Base-by-base conservation (phyloP, 1,284 basidiomycete species). In the Wolfiporia cocos region DNA sequence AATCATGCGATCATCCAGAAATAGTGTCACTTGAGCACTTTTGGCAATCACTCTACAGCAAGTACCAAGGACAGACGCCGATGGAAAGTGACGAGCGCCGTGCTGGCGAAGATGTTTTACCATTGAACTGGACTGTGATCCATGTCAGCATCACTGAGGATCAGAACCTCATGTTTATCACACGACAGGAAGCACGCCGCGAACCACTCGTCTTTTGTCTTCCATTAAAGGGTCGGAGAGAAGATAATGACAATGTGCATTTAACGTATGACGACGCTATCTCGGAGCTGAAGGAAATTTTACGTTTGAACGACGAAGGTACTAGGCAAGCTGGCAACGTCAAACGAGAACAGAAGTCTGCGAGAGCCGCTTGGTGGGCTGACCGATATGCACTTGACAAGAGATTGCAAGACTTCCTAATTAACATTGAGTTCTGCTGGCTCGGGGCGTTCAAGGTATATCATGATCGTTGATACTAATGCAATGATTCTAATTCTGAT, bases 361-460 rank as follows among this genome's bases (percentile, higher is more conserved):
- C 76, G 0, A 69, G 78, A 43, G 68, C 74, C 1, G 72, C 70
- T 2, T 98, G 95, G 95, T 99, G 95, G 95, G 78, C 76, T 29
- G 74, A 82, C 39, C 74, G 92, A 10, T 69, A 73, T 33, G 74
- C 73, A 21, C 72, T 99, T 22, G 94, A 99, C 57, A 71, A 68
- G 37, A 74, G 91, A 21, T 62, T 99, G 57, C 70, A 79, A 37
- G 76, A 81, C 26, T 67, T 99, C 7, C 65, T 97, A 21, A 79
- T 81, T 48, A 88, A 82, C 48, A 84, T 99, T 28, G 95, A 99
- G 60, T 92, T 89, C 55, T 92, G 87, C 54, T 99, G 96, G 96
- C 71, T 99, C 3, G 95, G 96, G 1, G 92, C 86, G 18, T 98
- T 97, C 78, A 98, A 98, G 78, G 92, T 91, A 38, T 28, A 68